Base-by-base conservation (phyloP, 441 rosid genomes). In the Erodium moschatum region DNA sequence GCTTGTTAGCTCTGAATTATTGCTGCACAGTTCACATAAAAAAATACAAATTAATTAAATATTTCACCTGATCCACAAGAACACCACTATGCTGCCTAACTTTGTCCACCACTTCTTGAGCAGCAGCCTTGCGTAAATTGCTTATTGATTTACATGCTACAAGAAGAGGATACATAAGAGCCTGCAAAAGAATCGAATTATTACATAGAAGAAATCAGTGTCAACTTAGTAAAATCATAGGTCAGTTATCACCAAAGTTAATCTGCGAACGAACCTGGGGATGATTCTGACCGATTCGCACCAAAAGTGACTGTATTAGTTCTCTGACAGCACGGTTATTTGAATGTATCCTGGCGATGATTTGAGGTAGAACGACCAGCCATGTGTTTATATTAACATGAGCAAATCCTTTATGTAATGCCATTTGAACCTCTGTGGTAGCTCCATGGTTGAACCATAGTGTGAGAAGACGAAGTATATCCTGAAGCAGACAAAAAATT, bases 401-500 rank as follows among this genome's bases (percentile, higher is more conserved):
- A 50, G 81, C 74, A 82, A 96, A 92, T 78, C 99, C 99, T 69
- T 78, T 86, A 84, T 83, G 83, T 65, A 96, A 76, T 72, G 99
- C 98, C 81, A 67, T 79, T 82, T 96, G 99, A 81, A 96, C 98
- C 52, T 96, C 98, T 69, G 76, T 79, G 33, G 96, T 86, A 79
- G 91, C 93, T 82, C 98, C 98, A 84, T 96, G 98, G 84, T 89
- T 96, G 83, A 96, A 96, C 99, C 99, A 96, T 75, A 96, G 76
- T 1, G 99, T 96, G 64, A 96, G 98, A 72, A 96, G 96, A 73
- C 99, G 98, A 76, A 96, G 96, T 81, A 96, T 96, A 77, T 96
- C 99, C 99, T 96, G 87, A 74, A 79, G 73, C 70, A 82, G 64
- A 80, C 52, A 62, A 24, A 27, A 66, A 40, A 40, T 19, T 3